Evolutionary conservation across 2,329 filamentous ascomycete genomes (phyloP).

Genomic region (Chalaropsis thielavioides): DNA sequence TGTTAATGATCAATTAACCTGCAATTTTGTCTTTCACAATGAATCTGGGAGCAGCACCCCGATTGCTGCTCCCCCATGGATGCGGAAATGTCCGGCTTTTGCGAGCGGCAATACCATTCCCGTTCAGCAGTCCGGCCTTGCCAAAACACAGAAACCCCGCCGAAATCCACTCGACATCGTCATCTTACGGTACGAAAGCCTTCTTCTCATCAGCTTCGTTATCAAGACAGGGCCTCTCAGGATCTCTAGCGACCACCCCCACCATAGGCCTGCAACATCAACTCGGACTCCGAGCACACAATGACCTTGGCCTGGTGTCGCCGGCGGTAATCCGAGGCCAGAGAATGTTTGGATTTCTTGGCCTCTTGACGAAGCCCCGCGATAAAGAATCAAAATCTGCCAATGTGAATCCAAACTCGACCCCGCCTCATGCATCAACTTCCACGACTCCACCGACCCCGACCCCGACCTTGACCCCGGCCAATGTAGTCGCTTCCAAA

Average conservation of each 20-base stretch:
- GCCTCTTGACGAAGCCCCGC: slow-evolving; percentile 2
- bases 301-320: neutral
- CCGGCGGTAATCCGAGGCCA: neutral
- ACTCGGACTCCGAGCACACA: neutral
- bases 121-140: neutral
- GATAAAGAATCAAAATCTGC: slow-evolving; percentile 6
- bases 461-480: slow-evolving; percentile 6
- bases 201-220: slow-evolving; percentile 5
- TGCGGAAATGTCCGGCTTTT: slow-evolving; percentile 7
- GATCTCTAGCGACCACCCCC: neutral
- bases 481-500: slow-evolving; percentile 9
- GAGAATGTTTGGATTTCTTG: slow-evolving; percentile 8
- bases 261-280: neutral
- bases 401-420: neutral
- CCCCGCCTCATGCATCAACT: slow-evolving; percentile 5
- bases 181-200: neutral
- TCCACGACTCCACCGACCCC: slow-evolving; percentile 3
- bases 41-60: slow-evolving; percentile 36
- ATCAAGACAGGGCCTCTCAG: neutral
- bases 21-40: slow-evolving; percentile 27
- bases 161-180: neutral
- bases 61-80: slow-evolving; percentile 31
- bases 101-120: neutral
- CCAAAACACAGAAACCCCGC: neutral
- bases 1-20: slow-evolving; percentile 8